Conservation (phyloP, 805 yeast genomes). For the Cyberlindnera misumaiensis region DNA sequence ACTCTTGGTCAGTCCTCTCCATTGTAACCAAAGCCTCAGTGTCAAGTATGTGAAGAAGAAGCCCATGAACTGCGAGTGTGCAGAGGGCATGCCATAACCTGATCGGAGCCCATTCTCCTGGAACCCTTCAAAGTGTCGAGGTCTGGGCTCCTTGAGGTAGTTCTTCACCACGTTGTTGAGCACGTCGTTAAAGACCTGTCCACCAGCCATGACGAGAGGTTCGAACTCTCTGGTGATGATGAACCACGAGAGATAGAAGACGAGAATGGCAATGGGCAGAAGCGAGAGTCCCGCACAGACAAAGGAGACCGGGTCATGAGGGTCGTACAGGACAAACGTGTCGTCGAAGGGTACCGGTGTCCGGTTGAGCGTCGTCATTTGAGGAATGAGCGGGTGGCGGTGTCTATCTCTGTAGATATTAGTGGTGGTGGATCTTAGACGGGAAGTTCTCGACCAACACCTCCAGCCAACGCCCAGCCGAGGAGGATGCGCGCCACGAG, state of each 20-base stretch:
- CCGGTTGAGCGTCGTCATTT: conserved; percentile 6
- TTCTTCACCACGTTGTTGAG: conserved; percentile 63
- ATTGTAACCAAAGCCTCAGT: conserved; percentile 36
- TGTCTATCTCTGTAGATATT: too few relatives aligned
- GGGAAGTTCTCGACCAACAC: too few relatives aligned
- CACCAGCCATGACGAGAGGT: conserved; percentile 75
- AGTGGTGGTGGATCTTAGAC: too few relatives aligned
- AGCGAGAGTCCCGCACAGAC: conserved; percentile 68
- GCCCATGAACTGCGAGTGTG: conserved; percentile 95
- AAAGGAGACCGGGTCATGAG: conserved; percentile 52
- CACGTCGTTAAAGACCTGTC: conserved; percentile 76
- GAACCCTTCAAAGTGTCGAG: conserved; percentile 35
- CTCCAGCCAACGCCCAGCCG: too few relatives aligned
- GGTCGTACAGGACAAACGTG: conserved; percentile 76
- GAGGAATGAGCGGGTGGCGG: too few relatives aligned
- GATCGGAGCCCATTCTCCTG: conserved; percentile 38
- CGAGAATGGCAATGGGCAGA: conserved; percentile 70
- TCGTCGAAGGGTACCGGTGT: conserved; percentile 66
- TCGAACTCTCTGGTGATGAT: conserved; percentile 77
- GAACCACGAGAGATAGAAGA: conserved; percentile 81
- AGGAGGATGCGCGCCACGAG: too few relatives aligned
- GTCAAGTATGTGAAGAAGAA: conserved; percentile 57
- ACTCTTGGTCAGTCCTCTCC: conserved; percentile 29
- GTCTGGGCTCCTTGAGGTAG: conserved; percentile 66
- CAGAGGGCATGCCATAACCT: conserved; percentile 94